A percentile compares a stretch with the other conserved stretches of the same genome.
Conservation (phyloP, 495 filamentous ascomycete species). For the Aspergillus campestris region DNA sequence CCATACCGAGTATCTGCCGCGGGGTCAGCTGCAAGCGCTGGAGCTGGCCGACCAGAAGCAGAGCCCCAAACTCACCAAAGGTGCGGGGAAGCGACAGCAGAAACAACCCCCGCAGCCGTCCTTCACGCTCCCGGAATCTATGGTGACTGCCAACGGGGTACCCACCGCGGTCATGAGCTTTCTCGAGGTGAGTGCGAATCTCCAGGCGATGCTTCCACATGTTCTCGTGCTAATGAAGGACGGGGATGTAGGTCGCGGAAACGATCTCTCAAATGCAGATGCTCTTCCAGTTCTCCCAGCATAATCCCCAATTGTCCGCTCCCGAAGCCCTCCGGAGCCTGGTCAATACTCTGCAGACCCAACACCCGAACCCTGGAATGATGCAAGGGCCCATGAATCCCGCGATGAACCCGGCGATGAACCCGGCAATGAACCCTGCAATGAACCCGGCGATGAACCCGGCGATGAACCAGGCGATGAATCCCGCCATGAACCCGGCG, state of each 20-base stretch:
- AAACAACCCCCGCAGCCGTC: constrained; percentile 42
- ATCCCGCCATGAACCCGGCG: constrained; percentile 20
- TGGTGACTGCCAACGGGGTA: constrained; percentile 55
- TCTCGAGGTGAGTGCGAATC: constrained; percentile 49
- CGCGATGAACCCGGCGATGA: constrained; percentile 8
- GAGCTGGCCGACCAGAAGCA: constrained; percentile 55
- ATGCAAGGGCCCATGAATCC: constrained; percentile 27
- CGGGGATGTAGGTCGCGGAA: constrained; percentile 52
- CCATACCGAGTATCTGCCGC: constrained; percentile 63
- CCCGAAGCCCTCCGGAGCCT: constrained; percentile 55
- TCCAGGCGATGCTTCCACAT: neutral
- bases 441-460: no score
- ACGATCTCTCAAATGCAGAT: constrained; percentile 67
- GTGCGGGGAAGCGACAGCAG: constrained; percentile 44
- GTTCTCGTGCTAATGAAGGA: neutral
- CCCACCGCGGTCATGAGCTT: constrained; percentile 51
- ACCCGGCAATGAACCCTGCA: neutral
- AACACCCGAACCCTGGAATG: constrained; percentile 24
- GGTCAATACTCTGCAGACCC: constrained; percentile 33
- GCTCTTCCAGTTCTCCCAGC: constrained; percentile 52
- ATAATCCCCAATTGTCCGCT: constrained; percentile 48
- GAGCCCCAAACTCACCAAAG: constrained; percentile 62
- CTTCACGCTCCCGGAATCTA: constrained; percentile 53
- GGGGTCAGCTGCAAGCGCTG: constrained; percentile 37
- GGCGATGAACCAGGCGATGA: constrained; percentile 6